Evolutionary conservation across 2,329 filamentous ascomycete genomes (phyloP).

Genomic region (Endothia cerciana): DNA sequence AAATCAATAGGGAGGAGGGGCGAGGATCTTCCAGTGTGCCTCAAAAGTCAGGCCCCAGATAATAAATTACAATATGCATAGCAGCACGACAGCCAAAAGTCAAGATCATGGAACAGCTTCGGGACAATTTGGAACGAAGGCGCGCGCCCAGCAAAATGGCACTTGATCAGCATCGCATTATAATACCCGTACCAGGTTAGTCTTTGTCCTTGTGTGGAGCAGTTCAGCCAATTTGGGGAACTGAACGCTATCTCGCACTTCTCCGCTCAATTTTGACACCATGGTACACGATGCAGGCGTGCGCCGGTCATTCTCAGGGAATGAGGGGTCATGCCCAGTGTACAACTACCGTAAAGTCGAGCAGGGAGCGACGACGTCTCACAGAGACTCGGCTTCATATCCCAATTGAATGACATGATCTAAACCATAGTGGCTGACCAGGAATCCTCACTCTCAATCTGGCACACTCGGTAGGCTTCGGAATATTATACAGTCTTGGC

Average conservation of each 20-base stretch:
- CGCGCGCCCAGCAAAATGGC: too few relatives aligned
- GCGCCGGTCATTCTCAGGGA: too few relatives aligned
- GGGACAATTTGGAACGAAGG: too few relatives aligned
- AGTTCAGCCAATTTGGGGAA: background rate
- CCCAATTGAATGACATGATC: background rate
- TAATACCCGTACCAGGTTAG: background rate
- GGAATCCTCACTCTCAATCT: too few relatives aligned
- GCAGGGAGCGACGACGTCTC: background rate
- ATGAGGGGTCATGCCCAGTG: background rate
- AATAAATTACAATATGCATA: background rate
- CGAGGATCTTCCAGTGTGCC: too few relatives aligned
- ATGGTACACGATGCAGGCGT: background rate
- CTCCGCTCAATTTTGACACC: constrained; percentile 10
- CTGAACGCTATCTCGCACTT: background rate
- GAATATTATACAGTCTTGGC: background rate
- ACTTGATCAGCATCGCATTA: background rate
- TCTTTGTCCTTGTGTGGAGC: background rate
- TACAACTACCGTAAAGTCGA: background rate
- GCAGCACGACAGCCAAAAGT: background rate
- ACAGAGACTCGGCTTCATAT: background rate
- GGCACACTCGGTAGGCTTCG: too few relatives aligned
- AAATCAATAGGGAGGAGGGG: too few relatives aligned
- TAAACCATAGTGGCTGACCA: too few relatives aligned
- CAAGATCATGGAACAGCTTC: background rate
- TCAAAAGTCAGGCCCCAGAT: background rate